These are phyloP conservation scores for Piper betle DNA, from an alignment of 164 flowering plant genomes.

Conservation along the genomic window DNA sequence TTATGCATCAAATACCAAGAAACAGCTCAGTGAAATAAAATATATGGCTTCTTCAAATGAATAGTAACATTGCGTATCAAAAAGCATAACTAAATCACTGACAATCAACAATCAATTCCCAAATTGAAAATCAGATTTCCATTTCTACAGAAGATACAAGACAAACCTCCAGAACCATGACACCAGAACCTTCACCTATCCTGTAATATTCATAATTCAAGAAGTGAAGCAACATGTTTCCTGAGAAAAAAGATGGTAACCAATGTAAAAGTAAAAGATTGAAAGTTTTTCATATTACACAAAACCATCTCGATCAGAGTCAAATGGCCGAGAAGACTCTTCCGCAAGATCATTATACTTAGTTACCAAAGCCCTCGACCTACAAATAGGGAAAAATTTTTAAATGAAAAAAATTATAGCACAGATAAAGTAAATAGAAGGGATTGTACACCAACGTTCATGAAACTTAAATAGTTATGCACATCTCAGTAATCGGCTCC, in stretches of 20 bases:
- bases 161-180: constrained; percentile 89
- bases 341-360: constrained; percentile 59
- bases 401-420: no score
- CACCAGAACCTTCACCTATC: constrained; percentile 93
- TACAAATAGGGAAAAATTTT: constrained; percentile 6
- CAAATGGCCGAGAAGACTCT: constrained; percentile 93
- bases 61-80: not conserved
- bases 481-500: no score
- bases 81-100: not conserved
- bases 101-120: not conserved
- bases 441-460: no score
- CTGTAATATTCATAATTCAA: constrained; percentile 20
- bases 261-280: not conserved
- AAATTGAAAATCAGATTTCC: not conserved
- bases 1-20: no score
- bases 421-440: no score
- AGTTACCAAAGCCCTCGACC: constrained; percentile 71
- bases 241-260: no score
- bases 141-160: not conserved
- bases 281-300: constrained; percentile 40
- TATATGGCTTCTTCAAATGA: no score
- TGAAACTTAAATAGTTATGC: no score
- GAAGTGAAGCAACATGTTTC: not conserved
- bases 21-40: no score
- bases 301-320: constrained; percentile 90